Conservation (phyloP, 2,329 filamentous ascomycete genomes). For the Ascochyta rabiei region DNA sequence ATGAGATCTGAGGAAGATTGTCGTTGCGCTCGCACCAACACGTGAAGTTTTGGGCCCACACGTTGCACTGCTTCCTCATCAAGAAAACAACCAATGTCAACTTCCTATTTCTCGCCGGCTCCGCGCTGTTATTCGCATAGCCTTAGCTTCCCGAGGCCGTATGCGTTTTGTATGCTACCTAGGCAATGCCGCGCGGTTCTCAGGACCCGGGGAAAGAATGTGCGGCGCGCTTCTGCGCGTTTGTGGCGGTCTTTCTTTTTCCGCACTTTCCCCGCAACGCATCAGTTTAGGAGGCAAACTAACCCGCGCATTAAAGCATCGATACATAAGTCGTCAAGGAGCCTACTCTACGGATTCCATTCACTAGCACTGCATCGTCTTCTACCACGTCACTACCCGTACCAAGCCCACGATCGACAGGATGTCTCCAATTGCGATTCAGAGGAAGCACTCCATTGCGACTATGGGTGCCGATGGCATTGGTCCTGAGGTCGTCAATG, state of each 20-base stretch:
- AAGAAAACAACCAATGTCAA: not conserved
- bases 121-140: not conserved
- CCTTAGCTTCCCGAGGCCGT: not conserved
- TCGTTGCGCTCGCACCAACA: not conserved
- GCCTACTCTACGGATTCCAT: not conserved
- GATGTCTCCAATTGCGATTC: conserved; percentile 34
- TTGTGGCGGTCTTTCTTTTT: conserved; percentile 18
- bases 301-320: not conserved
- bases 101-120: not conserved
- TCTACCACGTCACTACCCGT: not conserved
- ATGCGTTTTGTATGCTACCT: not conserved
- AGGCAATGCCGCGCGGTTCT: not conserved
- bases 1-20: not conserved
- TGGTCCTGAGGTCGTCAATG: conserved; percentile 69
- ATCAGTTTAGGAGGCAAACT: not conserved
- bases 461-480: conserved; percentile 73
- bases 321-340: conserved; percentile 2
- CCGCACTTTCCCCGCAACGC: conserved; percentile 24
- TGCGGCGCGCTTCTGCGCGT: not conserved
- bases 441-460: conserved; percentile 37
- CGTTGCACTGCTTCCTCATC: not conserved
- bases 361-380: not conserved
- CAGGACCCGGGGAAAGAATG: conserved; percentile 17
- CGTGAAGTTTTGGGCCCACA: not conserved
- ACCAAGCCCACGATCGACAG: not conserved